phyloP scores from a whole-genome alignment of 2,329 filamentous ascomycete genomes.

The Colletotrichum plurivorum region DNA sequence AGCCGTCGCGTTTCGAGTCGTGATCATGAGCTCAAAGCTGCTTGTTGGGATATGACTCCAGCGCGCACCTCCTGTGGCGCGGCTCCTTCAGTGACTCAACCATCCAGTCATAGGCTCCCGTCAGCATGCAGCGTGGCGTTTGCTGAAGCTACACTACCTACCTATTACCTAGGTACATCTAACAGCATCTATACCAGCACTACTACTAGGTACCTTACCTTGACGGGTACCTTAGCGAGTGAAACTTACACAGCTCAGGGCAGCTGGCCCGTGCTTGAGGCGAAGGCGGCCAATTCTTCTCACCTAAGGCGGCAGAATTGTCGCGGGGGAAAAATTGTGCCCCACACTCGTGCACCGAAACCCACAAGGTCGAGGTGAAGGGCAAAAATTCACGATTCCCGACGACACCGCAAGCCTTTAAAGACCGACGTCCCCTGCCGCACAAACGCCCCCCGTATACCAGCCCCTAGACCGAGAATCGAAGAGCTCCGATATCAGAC shows the following conservation, averaged over 20 bases:
- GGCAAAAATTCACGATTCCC: constrained; percentile 41
- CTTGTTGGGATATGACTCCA: no score
- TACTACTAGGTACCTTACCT: no score
- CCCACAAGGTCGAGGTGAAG: constrained; percentile 41
- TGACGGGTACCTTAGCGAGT: no score
- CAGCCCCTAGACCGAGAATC: constrained; percentile 38
- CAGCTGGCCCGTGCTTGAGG: constrained; percentile 29
- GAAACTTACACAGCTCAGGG: background rate
- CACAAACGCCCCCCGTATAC: constrained; percentile 34
- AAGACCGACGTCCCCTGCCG: constrained; percentile 42
- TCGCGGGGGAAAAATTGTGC: constrained; percentile 39
- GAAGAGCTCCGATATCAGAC: constrained; percentile 46
- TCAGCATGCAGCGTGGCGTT: no score
- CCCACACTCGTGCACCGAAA: constrained; percentile 40
- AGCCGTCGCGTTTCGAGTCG: no score
- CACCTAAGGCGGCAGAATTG: constrained; percentile 38
- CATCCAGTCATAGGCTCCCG: no score
- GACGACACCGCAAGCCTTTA: constrained; percentile 39
- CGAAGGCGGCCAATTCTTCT: constrained; percentile 32
- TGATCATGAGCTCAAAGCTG: no score
- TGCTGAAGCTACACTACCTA: no score
- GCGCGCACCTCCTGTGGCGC: no score
- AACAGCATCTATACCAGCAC: no score
- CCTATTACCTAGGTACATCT: no score
- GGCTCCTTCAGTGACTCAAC: no score